A percentile compares a stretch with the other conserved stretches of the same genome.
Conservation (phyloP, 2,329 filamentous ascomycete genomes). For the Colletotrichum sp. region DNA sequence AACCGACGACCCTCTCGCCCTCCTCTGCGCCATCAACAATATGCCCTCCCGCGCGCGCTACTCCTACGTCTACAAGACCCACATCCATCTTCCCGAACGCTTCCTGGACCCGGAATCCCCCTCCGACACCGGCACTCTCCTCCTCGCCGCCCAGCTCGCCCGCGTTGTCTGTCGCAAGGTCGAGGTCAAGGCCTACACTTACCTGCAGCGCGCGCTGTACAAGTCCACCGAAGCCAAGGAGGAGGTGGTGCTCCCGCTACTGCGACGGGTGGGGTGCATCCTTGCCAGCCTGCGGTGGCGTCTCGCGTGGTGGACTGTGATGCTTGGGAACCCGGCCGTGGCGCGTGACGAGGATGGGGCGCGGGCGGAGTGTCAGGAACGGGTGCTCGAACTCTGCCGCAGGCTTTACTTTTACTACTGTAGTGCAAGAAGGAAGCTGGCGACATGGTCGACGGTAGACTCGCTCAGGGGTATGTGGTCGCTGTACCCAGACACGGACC, state of each 20-base stretch:
- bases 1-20: conserved; percentile 39
- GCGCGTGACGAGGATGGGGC: conserved; percentile 36
- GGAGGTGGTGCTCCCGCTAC: conserved; percentile 31
- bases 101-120: conserved; percentile 39
- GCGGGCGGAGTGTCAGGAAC: conserved; percentile 40
- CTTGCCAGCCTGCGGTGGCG: conserved; percentile 47
- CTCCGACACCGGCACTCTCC: conserved; percentile 38
- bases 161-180: conserved; percentile 49
- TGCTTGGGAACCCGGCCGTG: conserved; percentile 32
- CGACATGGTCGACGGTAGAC: conserved; percentile 37
- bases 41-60: conserved; percentile 50
- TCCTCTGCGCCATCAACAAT: conserved; percentile 46
- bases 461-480: conserved; percentile 40
- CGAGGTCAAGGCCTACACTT: conserved; percentile 47
- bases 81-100: conserved; percentile 24
- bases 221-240: background rate
- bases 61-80: conserved; percentile 34
- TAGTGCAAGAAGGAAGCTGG: conserved; percentile 42
- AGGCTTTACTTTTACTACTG: conserved; percentile 51
- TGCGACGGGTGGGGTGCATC: conserved; percentile 10
- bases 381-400: conserved; percentile 42
- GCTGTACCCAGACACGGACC: conserved; percentile 42
- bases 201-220: conserved; percentile 37
- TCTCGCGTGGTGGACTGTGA: conserved; percentile 45
- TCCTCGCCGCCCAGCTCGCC: conserved; percentile 45